Conservation (phyloP, 495 filamentous ascomycete genomes). For the Hypoxylon lienhwacheense region DNA sequence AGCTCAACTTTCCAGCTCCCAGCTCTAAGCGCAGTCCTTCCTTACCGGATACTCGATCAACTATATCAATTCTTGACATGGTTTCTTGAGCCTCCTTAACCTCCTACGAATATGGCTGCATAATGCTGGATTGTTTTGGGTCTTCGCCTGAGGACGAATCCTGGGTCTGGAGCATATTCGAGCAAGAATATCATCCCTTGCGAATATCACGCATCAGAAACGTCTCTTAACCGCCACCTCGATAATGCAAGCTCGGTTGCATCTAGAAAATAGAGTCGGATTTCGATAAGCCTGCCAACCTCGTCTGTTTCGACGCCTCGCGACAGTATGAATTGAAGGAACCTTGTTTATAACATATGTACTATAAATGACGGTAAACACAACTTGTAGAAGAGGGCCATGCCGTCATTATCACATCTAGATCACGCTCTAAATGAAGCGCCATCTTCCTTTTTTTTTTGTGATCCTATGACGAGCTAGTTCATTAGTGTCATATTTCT, state of each 20-base stretch:
- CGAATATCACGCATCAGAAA: conserved; percentile 38
- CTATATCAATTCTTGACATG: conserved; percentile 1
- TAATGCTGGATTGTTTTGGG: conserved; percentile 34
- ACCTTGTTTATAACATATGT: conserved; percentile 17
- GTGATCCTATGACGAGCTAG: conserved; percentile 29
- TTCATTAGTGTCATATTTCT: conserved; percentile 9
- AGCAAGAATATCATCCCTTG: conserved; percentile 18
- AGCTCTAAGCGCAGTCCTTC: conserved; percentile 3
- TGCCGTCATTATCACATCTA: conserved; percentile 20
- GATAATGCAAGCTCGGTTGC: conserved; percentile 13
- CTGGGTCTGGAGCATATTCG: conserved; percentile 33
- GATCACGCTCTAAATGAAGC: conserved; percentile 44
- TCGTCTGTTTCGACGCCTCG: conserved; percentile 12
- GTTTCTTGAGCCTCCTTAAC: conserved; percentile 31
- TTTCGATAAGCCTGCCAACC: conserved; percentile 18
- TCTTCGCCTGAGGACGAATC: conserved; percentile 29
- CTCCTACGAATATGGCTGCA: conserved; percentile 27
- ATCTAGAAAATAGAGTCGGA: conserved; percentile 21
- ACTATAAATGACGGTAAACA: conserved; percentile 4
- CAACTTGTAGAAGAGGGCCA: neutral
- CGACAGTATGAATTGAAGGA: conserved; percentile 10
- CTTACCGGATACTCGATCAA: conserved; percentile 15
- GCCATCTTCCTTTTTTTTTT: conserved; percentile 38
- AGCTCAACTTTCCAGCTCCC: conserved; percentile 27
- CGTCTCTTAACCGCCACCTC: conserved; percentile 23